Evolutionary conservation across 139 green algal species (phyloP).

Genomic region (Gonium pectorale): DNA sequence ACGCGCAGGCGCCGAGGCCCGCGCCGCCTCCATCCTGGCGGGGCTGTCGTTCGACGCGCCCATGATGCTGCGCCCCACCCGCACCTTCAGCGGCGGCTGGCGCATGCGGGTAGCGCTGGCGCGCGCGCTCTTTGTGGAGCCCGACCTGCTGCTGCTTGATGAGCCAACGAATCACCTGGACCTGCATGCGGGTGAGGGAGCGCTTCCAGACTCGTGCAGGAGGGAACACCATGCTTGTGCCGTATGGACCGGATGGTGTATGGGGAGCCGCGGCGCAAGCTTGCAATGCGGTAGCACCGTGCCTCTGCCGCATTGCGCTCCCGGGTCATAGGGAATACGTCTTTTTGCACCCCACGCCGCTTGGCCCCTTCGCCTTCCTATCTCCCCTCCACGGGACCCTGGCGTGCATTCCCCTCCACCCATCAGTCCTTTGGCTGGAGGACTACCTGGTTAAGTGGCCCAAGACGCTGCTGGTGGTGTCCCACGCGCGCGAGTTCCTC

Average conservation of each 20-base stretch:
- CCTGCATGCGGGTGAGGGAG: constrained; percentile 62
- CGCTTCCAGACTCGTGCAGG: too few relatives aligned
- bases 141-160: constrained; percentile 94
- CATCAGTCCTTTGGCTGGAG: constrained; percentile 91
- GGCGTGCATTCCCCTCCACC: constrained; percentile 1
- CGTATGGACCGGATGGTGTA: too few relatives aligned
- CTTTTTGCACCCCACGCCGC: too few relatives aligned
- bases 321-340: too few relatives aligned
- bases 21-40: constrained; percentile 83
- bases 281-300: too few relatives aligned
- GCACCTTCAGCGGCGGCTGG: constrained; percentile 76
- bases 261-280: too few relatives aligned
- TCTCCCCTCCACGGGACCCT: not conserved
- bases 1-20: constrained; percentile 65
- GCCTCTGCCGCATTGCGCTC: too few relatives aligned
- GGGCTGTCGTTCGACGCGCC: constrained; percentile 83
- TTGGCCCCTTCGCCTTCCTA: not conserved
- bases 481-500: constrained; percentile 90
- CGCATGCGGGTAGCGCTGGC: constrained; percentile 83
- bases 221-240: too few relatives aligned
- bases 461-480: constrained; percentile 91
- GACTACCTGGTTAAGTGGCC: constrained; percentile 84
- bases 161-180: constrained; percentile 78
- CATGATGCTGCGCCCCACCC: constrained; percentile 80
- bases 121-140: constrained; percentile 85